Conservation (phyloP, 2,329 filamentous ascomycete genomes). For the Botrytis cinerea region DNA sequence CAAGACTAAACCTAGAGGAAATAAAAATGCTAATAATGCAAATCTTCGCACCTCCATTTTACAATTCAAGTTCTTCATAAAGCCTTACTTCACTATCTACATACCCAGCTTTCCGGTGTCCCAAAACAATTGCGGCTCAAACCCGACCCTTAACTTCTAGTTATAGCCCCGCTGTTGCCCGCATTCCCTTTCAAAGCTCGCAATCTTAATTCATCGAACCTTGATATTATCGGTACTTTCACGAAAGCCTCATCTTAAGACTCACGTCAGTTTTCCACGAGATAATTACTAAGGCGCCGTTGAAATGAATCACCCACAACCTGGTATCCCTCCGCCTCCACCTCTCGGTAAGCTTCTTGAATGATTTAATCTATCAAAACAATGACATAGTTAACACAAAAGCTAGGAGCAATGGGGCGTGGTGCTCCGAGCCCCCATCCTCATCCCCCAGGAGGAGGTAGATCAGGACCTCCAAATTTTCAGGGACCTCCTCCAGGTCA, state of each 20-base stretch:
- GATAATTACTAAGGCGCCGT: neutral
- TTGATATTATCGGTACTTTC: neutral
- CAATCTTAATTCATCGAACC: neutral
- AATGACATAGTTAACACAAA: neutral
- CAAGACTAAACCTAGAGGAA: neutral
- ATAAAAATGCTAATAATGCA: neutral
- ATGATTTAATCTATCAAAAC: no score
- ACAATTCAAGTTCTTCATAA: neutral
- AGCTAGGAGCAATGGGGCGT: neutral
- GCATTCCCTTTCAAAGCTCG: neutral
- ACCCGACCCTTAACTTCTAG: neutral
- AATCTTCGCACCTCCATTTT: neutral
- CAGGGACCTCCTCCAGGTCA: neutral
- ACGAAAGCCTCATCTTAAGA: neutral
- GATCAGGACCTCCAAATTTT: neutral
- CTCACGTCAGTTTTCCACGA: neutral
- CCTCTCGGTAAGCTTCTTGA: slow-evolving; percentile 4
- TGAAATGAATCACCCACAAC: slow-evolving; percentile 5
- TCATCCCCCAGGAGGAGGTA: neutral
- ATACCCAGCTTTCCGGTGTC: neutral
- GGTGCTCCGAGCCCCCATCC: neutral
- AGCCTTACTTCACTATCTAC: neutral
- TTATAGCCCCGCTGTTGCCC: slow-evolving; percentile 12
- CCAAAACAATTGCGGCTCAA: slow-evolving; percentile 1
- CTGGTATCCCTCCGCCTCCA: neutral